phyloP scores from a whole-genome alignment of 2,329 filamentous ascomycete genomes.

The Fulvia fulva region DNA sequence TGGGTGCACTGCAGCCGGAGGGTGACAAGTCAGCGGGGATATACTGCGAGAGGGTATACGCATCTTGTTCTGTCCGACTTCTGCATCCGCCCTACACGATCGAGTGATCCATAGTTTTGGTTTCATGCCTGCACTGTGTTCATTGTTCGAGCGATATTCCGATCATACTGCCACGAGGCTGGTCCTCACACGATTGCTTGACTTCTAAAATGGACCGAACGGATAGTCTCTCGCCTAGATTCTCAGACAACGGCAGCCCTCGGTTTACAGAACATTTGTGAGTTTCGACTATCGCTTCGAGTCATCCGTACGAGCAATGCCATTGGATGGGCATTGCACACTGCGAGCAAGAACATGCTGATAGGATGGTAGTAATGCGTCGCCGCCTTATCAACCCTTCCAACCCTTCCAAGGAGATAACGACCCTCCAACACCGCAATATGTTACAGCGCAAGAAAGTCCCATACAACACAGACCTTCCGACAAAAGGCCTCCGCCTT shows the following conservation, averaged over 20 bases:
- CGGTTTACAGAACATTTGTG: constrained; percentile 29
- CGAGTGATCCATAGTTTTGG: too few relatives aligned
- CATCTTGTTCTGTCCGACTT: too few relatives aligned
- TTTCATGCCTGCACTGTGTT: not conserved
- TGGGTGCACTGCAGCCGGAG: not conserved
- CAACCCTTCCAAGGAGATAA: constrained; percentile 18
- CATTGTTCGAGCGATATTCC: not conserved
- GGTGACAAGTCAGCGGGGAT: not conserved
- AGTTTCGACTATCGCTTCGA: constrained; percentile 4
- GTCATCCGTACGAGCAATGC: not conserved
- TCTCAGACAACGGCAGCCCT: constrained; percentile 18
- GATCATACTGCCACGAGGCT: not conserved
- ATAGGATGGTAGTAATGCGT: constrained; percentile 14
- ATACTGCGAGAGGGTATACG: not conserved
- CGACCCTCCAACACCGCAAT: constrained; percentile 14
- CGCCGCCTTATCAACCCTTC: constrained; percentile 27
- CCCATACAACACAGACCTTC: constrained; percentile 16
- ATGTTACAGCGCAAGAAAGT: constrained; percentile 13
- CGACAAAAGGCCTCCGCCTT: constrained; percentile 20
- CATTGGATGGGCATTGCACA: not conserved
- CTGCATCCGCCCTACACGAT: too few relatives aligned
- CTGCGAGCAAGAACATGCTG: not conserved
- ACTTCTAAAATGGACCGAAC: constrained; percentile 1
- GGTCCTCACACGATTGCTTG: not conserved
- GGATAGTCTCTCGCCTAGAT: constrained; percentile 20